These are phyloP conservation scores for Fusarium oxysporum DNA, from an alignment of 2,329 filamentous ascomycete species.

Conservation along the genomic window DNA sequence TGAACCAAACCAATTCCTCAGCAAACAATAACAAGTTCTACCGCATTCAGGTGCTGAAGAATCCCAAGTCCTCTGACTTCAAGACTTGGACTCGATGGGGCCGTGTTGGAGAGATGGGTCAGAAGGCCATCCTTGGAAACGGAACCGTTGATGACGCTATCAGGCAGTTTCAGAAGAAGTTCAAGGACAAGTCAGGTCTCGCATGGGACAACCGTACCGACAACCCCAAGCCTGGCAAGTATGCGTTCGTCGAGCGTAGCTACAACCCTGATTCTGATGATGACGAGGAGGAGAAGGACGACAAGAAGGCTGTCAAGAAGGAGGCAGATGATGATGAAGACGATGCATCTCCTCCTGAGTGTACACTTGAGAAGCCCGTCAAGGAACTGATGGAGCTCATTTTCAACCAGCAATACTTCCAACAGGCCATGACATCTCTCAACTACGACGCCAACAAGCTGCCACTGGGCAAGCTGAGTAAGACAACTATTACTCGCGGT, in stretches of 20 bases:
- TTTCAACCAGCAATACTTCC: slow-evolving; percentile 82
- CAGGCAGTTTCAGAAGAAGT: slow-evolving; percentile 68
- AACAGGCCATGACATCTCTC: slow-evolving; percentile 71
- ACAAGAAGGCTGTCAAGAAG: slow-evolving; percentile 49
- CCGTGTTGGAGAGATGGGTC: slow-evolving; percentile 73
- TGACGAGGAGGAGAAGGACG: slow-evolving; percentile 59
- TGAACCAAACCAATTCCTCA: slow-evolving; percentile 80
- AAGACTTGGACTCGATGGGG: slow-evolving; percentile 84
- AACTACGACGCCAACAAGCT: slow-evolving; percentile 82
- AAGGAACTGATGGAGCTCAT: slow-evolving; percentile 82
- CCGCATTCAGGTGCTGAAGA: slow-evolving; percentile 71
- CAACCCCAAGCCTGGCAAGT: slow-evolving; percentile 73
- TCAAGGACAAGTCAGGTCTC: slow-evolving; percentile 71
- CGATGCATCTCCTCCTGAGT: slow-evolving; percentile 57
- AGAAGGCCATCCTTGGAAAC: slow-evolving; percentile 57
- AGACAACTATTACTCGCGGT: slow-evolving; percentile 78
- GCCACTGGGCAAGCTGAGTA: slow-evolving; percentile 86
- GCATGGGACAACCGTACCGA: slow-evolving; percentile 64
- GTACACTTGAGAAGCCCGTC: slow-evolving; percentile 68
- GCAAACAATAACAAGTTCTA: slow-evolving; percentile 89
- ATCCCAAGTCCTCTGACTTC: slow-evolving; percentile 54
- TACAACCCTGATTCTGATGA: slow-evolving; percentile 78
- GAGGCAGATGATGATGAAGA: slow-evolving; percentile 52
- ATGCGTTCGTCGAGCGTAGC: slow-evolving; percentile 82
- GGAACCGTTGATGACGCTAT: slow-evolving; percentile 59